Percentiles rank a stretch among this genome's conserved stretches.
These are phyloP conservation scores for Neoconidiobolus thromboides DNA, from an alignment of 371 early-diverging fungal species.

Conservation along the genomic window DNA sequence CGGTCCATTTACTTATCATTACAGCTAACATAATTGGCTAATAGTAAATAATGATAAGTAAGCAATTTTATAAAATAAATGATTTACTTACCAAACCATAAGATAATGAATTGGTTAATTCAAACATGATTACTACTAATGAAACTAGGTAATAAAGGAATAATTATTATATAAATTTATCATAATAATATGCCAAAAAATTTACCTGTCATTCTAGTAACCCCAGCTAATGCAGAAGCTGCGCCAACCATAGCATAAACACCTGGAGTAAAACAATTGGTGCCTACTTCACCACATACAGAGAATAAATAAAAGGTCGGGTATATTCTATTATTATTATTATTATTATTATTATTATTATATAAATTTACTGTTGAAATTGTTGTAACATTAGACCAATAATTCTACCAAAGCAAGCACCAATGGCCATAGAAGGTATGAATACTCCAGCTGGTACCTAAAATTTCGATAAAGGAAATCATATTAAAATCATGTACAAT, in stretches of 20 bases:
- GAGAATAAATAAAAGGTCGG: slow-evolving; percentile 37
- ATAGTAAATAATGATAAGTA: neutral
- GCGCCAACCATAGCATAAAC: slow-evolving; percentile 90
- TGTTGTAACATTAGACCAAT: slow-evolving; percentile 28
- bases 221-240: slow-evolving; percentile 71
- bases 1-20: slow-evolving; percentile 49
- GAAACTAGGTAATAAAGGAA: slow-evolving; percentile 28
- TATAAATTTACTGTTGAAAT: slow-evolving; percentile 1
- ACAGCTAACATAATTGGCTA: slow-evolving; percentile 53
- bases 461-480: neutral
- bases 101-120: slow-evolving; percentile 63
- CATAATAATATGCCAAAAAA: neutral
- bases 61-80: neutral
- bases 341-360: neutral
- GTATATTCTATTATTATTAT: slow-evolving; percentile 15
- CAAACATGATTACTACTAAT: slow-evolving; percentile 47
- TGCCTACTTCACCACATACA: slow-evolving; percentile 26
- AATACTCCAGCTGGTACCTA: slow-evolving; percentile 52
- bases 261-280: slow-evolving; percentile 71
- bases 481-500: neutral
- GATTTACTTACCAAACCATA: slow-evolving; percentile 27
- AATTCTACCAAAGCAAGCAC: slow-evolving; percentile 49
- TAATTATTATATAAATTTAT: neutral
- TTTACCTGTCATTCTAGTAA: slow-evolving; percentile 68
- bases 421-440: slow-evolving; percentile 55